These are phyloP conservation scores for Panellus pusillus DNA, from an alignment of 768 basidiomycete species.

Conservation along the genomic window DNA sequence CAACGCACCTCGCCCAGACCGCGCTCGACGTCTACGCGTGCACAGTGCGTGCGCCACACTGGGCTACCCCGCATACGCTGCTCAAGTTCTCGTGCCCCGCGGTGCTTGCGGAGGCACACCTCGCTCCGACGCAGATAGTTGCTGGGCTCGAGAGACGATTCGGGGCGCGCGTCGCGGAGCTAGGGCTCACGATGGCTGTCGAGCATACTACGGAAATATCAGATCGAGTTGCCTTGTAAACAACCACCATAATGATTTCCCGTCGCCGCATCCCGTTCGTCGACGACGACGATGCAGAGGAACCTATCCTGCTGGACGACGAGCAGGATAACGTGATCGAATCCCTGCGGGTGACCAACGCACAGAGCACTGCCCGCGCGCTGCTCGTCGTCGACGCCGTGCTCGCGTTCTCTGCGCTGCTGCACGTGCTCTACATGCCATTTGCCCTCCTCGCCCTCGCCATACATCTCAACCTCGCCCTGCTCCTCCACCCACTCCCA, in stretches of 20 bases:
- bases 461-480: constrained; percentile 49
- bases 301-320: constrained; percentile 10
- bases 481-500: constrained; percentile 40
- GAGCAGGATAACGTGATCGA: constrained; percentile 64
- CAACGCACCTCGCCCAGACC: constrained; percentile 47
- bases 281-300: constrained; percentile 1
- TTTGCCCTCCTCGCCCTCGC: constrained; percentile 51
- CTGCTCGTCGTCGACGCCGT: constrained; percentile 39
- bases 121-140: constrained; percentile 28
- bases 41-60: constrained; percentile 21
- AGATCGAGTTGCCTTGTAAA: constrained; percentile 50
- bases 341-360: constrained; percentile 45
- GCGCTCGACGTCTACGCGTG: constrained; percentile 55
- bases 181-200: constrained; percentile 28
- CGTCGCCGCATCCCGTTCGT: constrained; percentile 13
- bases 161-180: constrained; percentile 26
- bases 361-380: constrained; percentile 41
- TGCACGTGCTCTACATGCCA: constrained; percentile 47
- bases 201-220: constrained; percentile 36
- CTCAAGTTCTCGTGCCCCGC: constrained; percentile 62
- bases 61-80: constrained; percentile 34
- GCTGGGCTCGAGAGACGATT: constrained; percentile 36
- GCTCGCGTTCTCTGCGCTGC: constrained; percentile 42
- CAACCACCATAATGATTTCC: background rate
- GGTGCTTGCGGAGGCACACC: constrained; percentile 21